These are phyloP conservation scores for Cryptococcus sp. DNA, from an alignment of 1,284 basidiomycete species.

Conservation along the genomic window DNA sequence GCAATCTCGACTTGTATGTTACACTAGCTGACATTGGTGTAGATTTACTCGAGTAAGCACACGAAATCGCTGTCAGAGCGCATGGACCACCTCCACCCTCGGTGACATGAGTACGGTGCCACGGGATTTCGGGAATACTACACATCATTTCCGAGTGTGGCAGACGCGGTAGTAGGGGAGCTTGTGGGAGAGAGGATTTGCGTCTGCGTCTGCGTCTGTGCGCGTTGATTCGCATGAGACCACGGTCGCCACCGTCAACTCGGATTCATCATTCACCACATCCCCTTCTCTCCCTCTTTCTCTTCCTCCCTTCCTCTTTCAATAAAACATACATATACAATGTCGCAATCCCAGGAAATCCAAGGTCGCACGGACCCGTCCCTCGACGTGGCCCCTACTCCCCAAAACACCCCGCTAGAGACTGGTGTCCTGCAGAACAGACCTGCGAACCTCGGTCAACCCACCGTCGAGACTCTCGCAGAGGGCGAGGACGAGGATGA, in stretches of 20 bases:
- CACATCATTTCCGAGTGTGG: neutral
- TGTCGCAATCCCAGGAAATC: conserved; percentile 49
- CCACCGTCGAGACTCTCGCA: conserved; percentile 68
- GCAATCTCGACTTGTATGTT: neutral
- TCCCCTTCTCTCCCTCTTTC: neutral
- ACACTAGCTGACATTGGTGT: neutral
- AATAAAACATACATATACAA: conserved; percentile 8
- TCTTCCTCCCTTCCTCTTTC: neutral
- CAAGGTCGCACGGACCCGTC: conserved; percentile 36
- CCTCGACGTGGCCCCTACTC: conserved; percentile 65
- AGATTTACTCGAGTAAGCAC: neutral
- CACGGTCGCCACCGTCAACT: neutral
- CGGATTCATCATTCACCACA: neutral
- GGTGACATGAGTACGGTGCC: neutral
- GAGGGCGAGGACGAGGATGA: conserved; percentile 57
- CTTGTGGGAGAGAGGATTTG: neutral
- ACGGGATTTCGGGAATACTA: neutral
- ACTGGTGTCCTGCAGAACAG: conserved; percentile 68
- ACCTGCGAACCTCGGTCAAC: conserved; percentile 63
- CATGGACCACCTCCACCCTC: conserved; percentile 5
- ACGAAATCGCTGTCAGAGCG: neutral
- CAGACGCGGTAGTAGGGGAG: neutral
- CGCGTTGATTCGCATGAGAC: neutral
- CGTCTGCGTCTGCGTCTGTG: neutral
- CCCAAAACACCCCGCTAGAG: conserved; percentile 76